A percentile compares a stretch with the other conserved stretches of the same genome.
Conservation (phyloP, 306 rosid species). For the Malus sieversii region DNA sequence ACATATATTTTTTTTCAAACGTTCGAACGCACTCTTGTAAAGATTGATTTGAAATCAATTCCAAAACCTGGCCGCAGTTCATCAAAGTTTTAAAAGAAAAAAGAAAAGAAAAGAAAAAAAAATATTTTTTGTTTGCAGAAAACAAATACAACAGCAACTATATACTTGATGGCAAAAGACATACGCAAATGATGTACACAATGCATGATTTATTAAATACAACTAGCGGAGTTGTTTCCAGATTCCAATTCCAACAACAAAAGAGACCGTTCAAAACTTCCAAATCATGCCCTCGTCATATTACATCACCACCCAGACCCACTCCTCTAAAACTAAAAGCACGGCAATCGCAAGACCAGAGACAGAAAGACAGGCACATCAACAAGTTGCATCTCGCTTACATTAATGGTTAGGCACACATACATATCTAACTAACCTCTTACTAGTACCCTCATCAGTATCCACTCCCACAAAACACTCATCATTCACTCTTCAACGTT, state of each 20-base stretch:
- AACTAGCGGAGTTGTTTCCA: not conserved
- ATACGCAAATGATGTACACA: not conserved
- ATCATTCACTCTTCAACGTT: slow-evolving; percentile 46
- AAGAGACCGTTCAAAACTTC: no score
- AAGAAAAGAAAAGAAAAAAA: no score
- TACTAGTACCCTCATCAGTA: not conserved
- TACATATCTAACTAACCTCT: not conserved
- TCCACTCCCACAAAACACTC: slow-evolving; percentile 21
- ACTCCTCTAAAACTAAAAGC: not conserved
- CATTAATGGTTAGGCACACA: slow-evolving; percentile 28
- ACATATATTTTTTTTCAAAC: no score
- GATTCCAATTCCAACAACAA: not conserved
- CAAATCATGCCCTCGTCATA: not conserved
- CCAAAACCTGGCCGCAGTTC: no score
- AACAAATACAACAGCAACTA: not conserved
- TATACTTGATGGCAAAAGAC: no score
- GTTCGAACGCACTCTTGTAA: no score
- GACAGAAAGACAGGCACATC: not conserved
- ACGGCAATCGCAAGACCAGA: not conserved
- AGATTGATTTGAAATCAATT: no score
- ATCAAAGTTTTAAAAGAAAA: no score
- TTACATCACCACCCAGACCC: not conserved
- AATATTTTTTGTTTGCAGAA: no score
- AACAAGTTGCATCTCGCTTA: slow-evolving; percentile 26
- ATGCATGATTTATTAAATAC: not conserved